Percentiles rank a stretch among this genome's conserved stretches.
phyloP scores from a whole-genome alignment of 1,139 yeast genomes.

The Scheffersomyces quercinus region DNA sequence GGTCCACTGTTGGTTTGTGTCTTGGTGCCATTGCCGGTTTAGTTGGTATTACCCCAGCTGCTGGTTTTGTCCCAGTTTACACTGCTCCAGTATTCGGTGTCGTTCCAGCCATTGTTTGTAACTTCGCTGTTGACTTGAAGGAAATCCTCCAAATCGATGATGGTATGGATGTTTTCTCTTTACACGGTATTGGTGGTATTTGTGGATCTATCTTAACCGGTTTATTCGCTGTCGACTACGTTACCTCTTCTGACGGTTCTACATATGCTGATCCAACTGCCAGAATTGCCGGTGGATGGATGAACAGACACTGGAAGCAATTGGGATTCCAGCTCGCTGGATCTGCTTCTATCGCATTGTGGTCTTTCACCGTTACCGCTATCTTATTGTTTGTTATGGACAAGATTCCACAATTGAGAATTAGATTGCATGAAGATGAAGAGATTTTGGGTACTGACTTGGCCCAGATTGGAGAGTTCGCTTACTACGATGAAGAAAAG shows the following conservation, averaged over 20 bases:
- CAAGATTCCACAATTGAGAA: constrained; percentile 76
- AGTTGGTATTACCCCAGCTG: constrained; percentile 96
- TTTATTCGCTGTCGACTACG: constrained; percentile 89
- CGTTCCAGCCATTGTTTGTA: constrained; percentile 75
- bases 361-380: constrained; percentile 80
- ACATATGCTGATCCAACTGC: constrained; percentile 46
- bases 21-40: constrained; percentile 92
- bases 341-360: constrained; percentile 66
- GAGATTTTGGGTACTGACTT: constrained; percentile 88
- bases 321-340: constrained; percentile 95
- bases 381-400: constrained; percentile 72
- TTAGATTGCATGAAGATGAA: constrained; percentile 86
- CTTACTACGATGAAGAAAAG: constrained; percentile 54
- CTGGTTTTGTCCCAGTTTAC: constrained; percentile 93
- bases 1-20: constrained; percentile 95
- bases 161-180: constrained; percentile 92
- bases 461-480: constrained; percentile 85
- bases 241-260: constrained; percentile 74
- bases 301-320: constrained; percentile 85
- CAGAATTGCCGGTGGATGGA: constrained; percentile 87
- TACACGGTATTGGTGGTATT: constrained; percentile 94
- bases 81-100: constrained; percentile 82
- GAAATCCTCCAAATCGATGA: constrained; percentile 76
- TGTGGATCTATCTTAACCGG: constrained; percentile 85
- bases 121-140: constrained; percentile 83